Evolutionary conservation across 2,329 filamentous ascomycete genomes (phyloP).

Genomic region (Catunica adiposa): DNA sequence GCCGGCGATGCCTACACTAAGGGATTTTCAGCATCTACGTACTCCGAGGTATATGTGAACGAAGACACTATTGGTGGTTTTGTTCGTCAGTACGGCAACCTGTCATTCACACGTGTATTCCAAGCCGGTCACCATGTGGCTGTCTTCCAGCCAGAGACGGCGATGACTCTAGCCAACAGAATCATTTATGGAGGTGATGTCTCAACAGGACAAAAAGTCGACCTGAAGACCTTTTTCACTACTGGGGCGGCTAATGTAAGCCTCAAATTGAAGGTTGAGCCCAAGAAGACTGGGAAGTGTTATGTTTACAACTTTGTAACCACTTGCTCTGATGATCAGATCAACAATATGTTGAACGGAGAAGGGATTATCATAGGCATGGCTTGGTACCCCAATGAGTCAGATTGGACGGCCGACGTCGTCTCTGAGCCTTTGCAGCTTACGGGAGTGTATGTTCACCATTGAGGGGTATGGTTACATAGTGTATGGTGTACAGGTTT

Average conservation of each 20-base stretch:
- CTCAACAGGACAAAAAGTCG: slow-evolving; percentile 35
- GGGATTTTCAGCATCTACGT: slow-evolving; percentile 49
- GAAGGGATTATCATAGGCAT: slow-evolving; percentile 8
- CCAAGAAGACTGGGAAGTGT: slow-evolving; percentile 32
- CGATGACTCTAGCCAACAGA: slow-evolving; percentile 43
- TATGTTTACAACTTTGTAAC: slow-evolving; percentile 36
- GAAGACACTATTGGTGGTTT: slow-evolving; percentile 48
- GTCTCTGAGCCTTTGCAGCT: background rate
- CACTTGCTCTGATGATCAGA: slow-evolving; percentile 35
- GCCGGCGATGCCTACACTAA: slow-evolving; percentile 30
- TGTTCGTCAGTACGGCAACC: slow-evolving; percentile 61
- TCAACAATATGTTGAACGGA: background rate
- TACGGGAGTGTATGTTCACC: slow-evolving; percentile 6
- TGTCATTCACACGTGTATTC: slow-evolving; percentile 50
- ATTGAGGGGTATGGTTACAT: background rate
- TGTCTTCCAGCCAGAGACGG: slow-evolving; percentile 43
- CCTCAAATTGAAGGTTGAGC: background rate
- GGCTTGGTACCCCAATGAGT: slow-evolving; percentile 7
- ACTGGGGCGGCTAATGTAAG: background rate
- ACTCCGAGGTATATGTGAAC: slow-evolving; percentile 55
- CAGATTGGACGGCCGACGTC: background rate
- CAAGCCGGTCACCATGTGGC: slow-evolving; percentile 48
- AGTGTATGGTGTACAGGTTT: background rate
- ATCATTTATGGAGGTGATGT: slow-evolving; percentile 40
- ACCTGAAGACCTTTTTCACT: slow-evolving; percentile 27